A percentile compares a stretch with the other conserved stretches of the same genome.
Evolutionary conservation across 805 yeast species (phyloP).

Genomic region (Wilhelminamyces savonicus): DNA sequence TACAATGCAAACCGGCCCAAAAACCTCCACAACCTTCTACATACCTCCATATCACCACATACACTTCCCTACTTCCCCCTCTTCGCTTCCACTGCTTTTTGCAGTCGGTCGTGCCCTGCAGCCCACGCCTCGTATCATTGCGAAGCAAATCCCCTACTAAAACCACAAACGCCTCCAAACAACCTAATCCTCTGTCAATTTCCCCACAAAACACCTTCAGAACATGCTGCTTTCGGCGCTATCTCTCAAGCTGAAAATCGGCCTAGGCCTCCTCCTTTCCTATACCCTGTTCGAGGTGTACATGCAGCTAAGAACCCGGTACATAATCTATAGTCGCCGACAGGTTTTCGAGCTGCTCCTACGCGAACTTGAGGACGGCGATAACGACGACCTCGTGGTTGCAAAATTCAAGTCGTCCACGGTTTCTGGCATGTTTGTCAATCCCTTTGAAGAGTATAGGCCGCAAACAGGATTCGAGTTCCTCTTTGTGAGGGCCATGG

Average conservation of each 20-base stretch:
- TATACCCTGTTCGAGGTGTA: conserved; percentile 64
- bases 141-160: too few species aligned
- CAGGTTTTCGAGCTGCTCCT: too few species aligned
- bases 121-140: too few species aligned
- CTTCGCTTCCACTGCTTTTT: too few species aligned
- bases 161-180: too few species aligned
- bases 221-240: conserved; percentile 4
- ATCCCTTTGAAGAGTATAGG: conserved; percentile 86
- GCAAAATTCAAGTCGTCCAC: conserved; percentile 29
- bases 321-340: conserved; percentile 48
- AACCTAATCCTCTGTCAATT: too few species aligned
- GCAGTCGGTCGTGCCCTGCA: too few species aligned
- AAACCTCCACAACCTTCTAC: too few species aligned
- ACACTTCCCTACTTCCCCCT: too few species aligned
- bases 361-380: conserved; percentile 3
- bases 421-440: conserved; percentile 74
- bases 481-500: conserved; percentile 63
- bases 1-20: too few species aligned
- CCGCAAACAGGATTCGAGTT: conserved; percentile 88
- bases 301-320: conserved; percentile 48
- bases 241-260: conserved; percentile 30
- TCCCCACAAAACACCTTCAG: too few species aligned
- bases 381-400: neutral
- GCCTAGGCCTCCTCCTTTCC: conserved; percentile 38
- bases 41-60: too few species aligned